Evolutionary conservation across 202 grass and related monocot genomes (phyloP), one percentile per base, ranked within the genome.

Genomic region (Schoenoplectus triqueter): DNA sequence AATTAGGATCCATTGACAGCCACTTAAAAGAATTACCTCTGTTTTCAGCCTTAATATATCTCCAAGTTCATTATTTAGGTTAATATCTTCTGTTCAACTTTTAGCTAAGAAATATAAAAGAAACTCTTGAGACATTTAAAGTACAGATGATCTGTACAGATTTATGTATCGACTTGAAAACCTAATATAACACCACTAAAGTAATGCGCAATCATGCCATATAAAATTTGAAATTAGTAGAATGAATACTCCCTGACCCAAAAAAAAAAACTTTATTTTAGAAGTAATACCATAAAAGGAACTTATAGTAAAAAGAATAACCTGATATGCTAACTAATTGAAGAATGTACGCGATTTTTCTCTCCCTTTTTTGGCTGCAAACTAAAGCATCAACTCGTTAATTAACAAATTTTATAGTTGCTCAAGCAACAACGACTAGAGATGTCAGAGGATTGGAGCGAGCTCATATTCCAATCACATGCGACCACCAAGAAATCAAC

Each of bases 331-430:
- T 66, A 66, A 18, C n/a, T 20, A 48, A 73, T n/a, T 50, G n/a
- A 73, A 73, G n/a, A 48, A 1, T 15, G 46, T 73, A 73, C 6
- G 10, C n/a, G 48, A 46, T 50, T 10, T 9, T 3, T 40, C 10
- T 44, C 9, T 7, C 50, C 47, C 17, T 73, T 46, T 10, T 22
- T 49, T 73, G 17, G 18, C 47, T 51, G 1, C 70, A 11, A 73
- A 49, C 70, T 21, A 50, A 73, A 73, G 48, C 15, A 51, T 20
- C 8, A 78, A 44, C 54, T 44, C 6, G 54, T 61, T 17, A 41
- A 49, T 31, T 31, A 31, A 31, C 39, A 41, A 60, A 78, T 78
- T 77, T 75, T 55, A 75, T 55, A 54, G 18, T 11, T 77, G 21
- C 20, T 77, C 73, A 77, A 56, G 51, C 20, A 77, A 77, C 73